phyloP scores from a whole-genome alignment of 2,329 filamentous ascomycete species.

The Colletotrichum sp. region DNA sequence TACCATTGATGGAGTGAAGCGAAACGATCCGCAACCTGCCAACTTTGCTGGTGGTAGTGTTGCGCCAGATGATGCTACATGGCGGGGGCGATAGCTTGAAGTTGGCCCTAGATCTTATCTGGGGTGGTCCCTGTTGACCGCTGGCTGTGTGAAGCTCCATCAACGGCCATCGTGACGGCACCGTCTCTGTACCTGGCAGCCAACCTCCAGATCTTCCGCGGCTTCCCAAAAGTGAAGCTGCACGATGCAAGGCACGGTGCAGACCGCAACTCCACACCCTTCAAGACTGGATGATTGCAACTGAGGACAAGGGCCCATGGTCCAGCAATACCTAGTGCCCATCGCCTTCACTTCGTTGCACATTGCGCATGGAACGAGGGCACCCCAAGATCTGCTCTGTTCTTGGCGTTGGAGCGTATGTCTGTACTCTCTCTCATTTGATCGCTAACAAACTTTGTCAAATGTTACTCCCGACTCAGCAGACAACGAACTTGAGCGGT shows the following conservation, averaged over 20 bases:
- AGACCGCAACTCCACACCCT: not conserved
- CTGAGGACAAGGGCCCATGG: not conserved
- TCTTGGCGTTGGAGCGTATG: not conserved
- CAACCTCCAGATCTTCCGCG: not conserved
- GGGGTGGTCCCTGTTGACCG: not conserved
- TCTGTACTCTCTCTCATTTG: not conserved
- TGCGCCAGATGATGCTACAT: not conserved
- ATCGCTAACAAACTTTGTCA: not conserved
- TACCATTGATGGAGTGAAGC: not conserved
- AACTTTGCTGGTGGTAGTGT: not conserved
- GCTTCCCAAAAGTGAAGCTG: not conserved
- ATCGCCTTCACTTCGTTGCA: not conserved
- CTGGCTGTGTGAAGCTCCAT: not conserved
- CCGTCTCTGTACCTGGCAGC: not conserved
- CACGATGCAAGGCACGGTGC: slow-evolving; percentile 7
- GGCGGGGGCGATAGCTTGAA: not conserved
- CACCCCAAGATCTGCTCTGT: not conserved
- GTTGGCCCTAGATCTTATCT: not conserved
- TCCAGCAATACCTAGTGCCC: not conserved
- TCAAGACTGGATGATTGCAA: not conserved
- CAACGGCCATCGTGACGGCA: not conserved
- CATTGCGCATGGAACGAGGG: not conserved
- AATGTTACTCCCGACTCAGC: not conserved
- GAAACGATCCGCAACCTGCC: not conserved
- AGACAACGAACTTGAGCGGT: not conserved